Evolutionary conservation across 495 filamentous ascomycete genomes (phyloP).

Genomic region (Xylaria longipes): DNA sequence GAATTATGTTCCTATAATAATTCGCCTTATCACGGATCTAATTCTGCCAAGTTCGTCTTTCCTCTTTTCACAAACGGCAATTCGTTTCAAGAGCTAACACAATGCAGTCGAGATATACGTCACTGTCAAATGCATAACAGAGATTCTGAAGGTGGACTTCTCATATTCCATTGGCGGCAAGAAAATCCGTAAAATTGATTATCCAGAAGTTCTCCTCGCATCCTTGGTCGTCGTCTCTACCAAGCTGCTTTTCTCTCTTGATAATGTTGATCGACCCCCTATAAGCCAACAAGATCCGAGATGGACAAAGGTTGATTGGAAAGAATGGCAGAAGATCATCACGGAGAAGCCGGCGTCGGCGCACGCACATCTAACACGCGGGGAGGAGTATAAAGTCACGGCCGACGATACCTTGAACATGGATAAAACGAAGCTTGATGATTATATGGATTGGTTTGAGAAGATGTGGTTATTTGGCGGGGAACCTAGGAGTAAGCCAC

Average conservation of each 20-base stretch:
- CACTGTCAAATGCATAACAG: conserved; percentile 62
- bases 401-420: conserved; percentile 74
- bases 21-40: conserved; percentile 73
- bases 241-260: conserved; percentile 81
- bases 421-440: conserved; percentile 70
- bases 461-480: conserved; percentile 68
- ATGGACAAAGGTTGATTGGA: conserved; percentile 71
- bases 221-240: conserved; percentile 75
- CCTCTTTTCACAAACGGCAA: background rate
- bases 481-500: conserved; percentile 48
- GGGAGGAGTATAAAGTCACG: conserved; percentile 54
- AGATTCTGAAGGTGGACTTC: conserved; percentile 62
- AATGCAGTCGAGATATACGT: conserved; percentile 70
- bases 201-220: conserved; percentile 78
- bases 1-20: conserved; percentile 69
- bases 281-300: conserved; percentile 63
- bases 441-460: conserved; percentile 91
- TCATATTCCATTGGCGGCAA: conserved; percentile 53
- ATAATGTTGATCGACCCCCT: conserved; percentile 64
- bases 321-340: conserved; percentile 67
- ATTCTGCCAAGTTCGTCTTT: conserved; percentile 74
- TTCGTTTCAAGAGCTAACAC: conserved; percentile 27
- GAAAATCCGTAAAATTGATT: conserved; percentile 43
- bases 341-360: conserved; percentile 33
- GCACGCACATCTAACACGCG: conserved; percentile 21